phyloP scores from a whole-genome alignment of 169 alveolate species.

The Plasmodium vivax region DNA sequence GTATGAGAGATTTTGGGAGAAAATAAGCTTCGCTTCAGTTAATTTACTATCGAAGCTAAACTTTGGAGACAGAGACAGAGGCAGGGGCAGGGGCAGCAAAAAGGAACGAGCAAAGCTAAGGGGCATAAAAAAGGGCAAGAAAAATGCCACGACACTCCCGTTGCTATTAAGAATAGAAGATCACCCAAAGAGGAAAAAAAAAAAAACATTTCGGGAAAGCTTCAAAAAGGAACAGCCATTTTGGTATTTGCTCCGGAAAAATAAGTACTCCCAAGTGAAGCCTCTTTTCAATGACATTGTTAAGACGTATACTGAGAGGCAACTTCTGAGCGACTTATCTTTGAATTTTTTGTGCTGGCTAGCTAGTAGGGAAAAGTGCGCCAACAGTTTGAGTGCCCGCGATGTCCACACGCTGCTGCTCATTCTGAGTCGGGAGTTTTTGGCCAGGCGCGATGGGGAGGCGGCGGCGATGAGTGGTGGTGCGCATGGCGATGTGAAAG shows the following conservation, averaged over 20 bases:
- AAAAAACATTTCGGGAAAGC: neutral
- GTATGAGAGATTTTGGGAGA: slow-evolving; percentile 45
- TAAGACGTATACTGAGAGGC: slow-evolving; percentile 26
- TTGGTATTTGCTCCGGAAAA: slow-evolving; percentile 22
- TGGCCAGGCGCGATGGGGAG: neutral
- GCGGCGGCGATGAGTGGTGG: neutral
- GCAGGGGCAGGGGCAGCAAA: no score
- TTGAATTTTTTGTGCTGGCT: slow-evolving; percentile 23
- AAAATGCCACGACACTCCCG: neutral
- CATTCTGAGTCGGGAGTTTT: slow-evolving; percentile 50
- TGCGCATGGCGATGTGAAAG: neutral
- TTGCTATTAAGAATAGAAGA: slow-evolving; percentile 43
- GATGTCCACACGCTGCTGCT: slow-evolving; percentile 12
- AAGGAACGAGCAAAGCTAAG: neutral
- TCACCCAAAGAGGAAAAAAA: slow-evolving; percentile 6
- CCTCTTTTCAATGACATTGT: slow-evolving; percentile 38
- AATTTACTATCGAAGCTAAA: slow-evolving; percentile 20
- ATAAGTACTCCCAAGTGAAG: neutral
- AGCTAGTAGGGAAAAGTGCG: neutral
- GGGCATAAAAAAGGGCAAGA: slow-evolving; percentile 7
- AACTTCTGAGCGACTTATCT: slow-evolving; percentile 53
- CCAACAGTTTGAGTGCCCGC: neutral
- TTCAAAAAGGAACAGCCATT: slow-evolving; percentile 22
- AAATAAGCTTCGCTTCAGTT: slow-evolving; percentile 47
- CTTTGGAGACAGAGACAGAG: slow-evolving; percentile 6